Evolutionary conservation across 1,139 yeast species (phyloP).

Genomic region (Pichia sp.): DNA sequence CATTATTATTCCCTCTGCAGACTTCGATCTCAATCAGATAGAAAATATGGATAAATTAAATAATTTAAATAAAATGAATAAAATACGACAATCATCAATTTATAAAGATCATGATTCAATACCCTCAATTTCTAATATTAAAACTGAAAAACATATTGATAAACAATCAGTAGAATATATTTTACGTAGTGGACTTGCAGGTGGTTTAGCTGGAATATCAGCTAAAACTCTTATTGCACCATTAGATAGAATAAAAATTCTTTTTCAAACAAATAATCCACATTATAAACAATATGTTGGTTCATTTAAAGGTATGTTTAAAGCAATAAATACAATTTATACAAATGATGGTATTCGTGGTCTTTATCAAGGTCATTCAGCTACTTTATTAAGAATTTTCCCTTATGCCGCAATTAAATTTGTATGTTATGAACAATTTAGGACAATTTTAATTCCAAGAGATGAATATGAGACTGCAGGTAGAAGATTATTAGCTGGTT

Average conservation of each 20-base stretch:
- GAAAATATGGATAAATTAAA: not conserved
- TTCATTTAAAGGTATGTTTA: conserved; percentile 64
- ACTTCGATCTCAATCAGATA: conserved; percentile 7
- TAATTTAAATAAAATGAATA: too few relatives aligned
- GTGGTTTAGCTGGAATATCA: conserved; percentile 92
- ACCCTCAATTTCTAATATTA: not conserved
- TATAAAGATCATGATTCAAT: too few relatives aligned
- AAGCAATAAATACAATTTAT: conserved; percentile 67
- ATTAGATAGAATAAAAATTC: conserved; percentile 83
- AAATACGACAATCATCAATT: too few relatives aligned
- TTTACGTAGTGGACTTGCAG: conserved; percentile 80
- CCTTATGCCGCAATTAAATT: conserved; percentile 97
- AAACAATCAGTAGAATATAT: conserved; percentile 76
- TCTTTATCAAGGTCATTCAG: conserved; percentile 91
- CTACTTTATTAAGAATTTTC: conserved; percentile 80
- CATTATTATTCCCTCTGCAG: conserved; percentile 9
- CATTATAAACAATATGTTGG: conserved; percentile 78
- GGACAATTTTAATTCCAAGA: conserved; percentile 71
- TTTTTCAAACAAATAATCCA: conserved; percentile 93
- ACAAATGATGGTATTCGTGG: conserved; percentile 70
- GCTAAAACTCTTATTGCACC: conserved; percentile 97
- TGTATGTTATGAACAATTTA: conserved; percentile 92
- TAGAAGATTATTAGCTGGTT: conserved; percentile 81
- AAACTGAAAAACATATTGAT: conserved; percentile 33
- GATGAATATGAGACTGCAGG: conserved; percentile 70